Evolutionary conservation across 768 basidiomycete species (phyloP).

Genomic region (Lactarius indigo): DNA sequence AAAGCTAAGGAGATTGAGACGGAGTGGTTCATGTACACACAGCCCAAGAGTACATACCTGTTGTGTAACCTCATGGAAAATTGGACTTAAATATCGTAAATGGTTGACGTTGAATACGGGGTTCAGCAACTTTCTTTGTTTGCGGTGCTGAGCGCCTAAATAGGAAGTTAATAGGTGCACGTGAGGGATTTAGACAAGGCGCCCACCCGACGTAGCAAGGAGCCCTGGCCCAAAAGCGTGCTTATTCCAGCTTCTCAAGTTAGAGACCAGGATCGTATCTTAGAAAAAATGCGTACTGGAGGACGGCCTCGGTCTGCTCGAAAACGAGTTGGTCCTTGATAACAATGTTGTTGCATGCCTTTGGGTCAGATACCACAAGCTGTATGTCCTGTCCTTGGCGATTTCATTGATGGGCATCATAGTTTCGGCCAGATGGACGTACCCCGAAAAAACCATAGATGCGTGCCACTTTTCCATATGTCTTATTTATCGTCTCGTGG

Average conservation of each 20-base stretch:
- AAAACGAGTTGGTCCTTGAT: constrained; percentile 5
- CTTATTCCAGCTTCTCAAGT: background rate
- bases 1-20: background rate
- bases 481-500: background rate
- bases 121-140: background rate
- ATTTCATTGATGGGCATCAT: background rate
- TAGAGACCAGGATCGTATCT: background rate
- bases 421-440: background rate
- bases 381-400: background rate
- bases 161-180: background rate
- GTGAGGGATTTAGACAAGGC: background rate
- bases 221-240: background rate
- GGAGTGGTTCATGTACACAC: too few species aligned
- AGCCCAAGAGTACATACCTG: background rate
- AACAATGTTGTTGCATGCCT: constrained; percentile 1
- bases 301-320: background rate
- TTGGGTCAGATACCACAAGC: background rate
- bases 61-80: background rate
- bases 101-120: constrained; percentile 7
- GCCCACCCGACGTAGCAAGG: background rate
- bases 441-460: constrained; percentile 2
- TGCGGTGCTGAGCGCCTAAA: background rate
- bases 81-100: constrained; percentile 10
- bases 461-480: background rate
- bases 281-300: background rate